phyloP scores from a whole-genome alignment of 371 early-diverging fungal genomes.

The Gilbertella persicaria region DNA sequence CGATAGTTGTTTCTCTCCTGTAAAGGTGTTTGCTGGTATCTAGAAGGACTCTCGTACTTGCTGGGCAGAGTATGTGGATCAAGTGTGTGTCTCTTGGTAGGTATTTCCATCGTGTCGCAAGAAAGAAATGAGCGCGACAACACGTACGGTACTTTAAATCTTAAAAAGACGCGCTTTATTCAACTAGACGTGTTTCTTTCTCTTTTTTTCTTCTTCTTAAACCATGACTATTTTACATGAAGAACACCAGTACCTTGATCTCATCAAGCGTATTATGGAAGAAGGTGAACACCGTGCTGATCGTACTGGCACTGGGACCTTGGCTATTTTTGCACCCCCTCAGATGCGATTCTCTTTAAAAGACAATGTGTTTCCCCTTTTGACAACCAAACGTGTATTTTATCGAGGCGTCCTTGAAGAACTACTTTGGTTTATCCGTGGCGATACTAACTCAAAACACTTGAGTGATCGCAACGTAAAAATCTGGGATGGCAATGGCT shows the following conservation, averaged over 20 bases:
- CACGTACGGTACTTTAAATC: not conserved
- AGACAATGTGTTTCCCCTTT: slow-evolving; percentile 84
- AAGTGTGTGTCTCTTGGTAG: not conserved
- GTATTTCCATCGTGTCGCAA: not conserved
- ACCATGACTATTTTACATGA: slow-evolving; percentile 50
- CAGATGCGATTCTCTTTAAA: slow-evolving; percentile 89
- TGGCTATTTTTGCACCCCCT: slow-evolving; percentile 93
- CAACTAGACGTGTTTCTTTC: not conserved
- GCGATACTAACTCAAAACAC: slow-evolving; percentile 86
- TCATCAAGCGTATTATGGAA: slow-evolving; percentile 81
- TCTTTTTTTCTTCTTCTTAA: slow-evolving; percentile 8
- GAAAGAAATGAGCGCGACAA: not conserved
- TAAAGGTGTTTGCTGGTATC: not conserved
- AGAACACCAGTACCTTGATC: slow-evolving; percentile 91
- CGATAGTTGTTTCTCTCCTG: not conserved
- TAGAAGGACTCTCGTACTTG: not conserved
- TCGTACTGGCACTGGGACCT: slow-evolving; percentile 97
- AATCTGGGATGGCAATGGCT: slow-evolving; percentile 99
- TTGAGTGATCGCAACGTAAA: slow-evolving; percentile 85
- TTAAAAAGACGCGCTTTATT: not conserved
- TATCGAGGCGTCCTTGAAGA: slow-evolving; percentile 95
- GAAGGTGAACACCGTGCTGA: slow-evolving; percentile 84
- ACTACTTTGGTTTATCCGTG: slow-evolving; percentile 96
- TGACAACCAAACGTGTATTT: slow-evolving; percentile 97
- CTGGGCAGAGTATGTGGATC: not conserved